These are phyloP conservation scores for Lactarius hengduanensis DNA, from an alignment of 768 basidiomycete species.

Conservation along the genomic window DNA sequence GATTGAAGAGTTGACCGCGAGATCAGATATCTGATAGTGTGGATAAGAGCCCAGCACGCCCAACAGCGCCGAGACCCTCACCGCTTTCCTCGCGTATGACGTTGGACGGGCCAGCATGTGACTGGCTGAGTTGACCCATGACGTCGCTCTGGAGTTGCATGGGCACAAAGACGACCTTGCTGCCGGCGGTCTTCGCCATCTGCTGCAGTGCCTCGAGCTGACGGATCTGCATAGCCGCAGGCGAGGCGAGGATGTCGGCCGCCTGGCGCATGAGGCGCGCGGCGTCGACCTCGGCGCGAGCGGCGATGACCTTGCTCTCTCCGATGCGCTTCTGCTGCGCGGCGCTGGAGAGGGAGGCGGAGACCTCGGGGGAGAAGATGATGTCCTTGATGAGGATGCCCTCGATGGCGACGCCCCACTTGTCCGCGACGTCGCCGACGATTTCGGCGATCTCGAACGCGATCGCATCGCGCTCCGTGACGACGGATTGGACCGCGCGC, in stretches of 20 bases:
- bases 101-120: slow-evolving; percentile 29
- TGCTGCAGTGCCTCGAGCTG: slow-evolving; percentile 94
- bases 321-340: slow-evolving; percentile 97
- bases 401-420: slow-evolving; percentile 97
- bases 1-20: background rate
- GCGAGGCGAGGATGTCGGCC: slow-evolving; percentile 90
- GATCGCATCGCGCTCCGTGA: slow-evolving; percentile 95
- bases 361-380: slow-evolving; percentile 88
- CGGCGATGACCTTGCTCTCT: slow-evolving; percentile 95
- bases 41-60: slow-evolving; percentile 53
- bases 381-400: slow-evolving; percentile 95
- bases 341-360: slow-evolving; percentile 88
- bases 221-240: slow-evolving; percentile 97
- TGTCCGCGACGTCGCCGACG: slow-evolving; percentile 87
- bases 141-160: slow-evolving; percentile 86
- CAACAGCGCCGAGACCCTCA: slow-evolving; percentile 43
- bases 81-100: slow-evolving; percentile 40
- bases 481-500: slow-evolving; percentile 90
- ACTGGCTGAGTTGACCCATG: slow-evolving; percentile 44
- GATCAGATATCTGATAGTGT: slow-evolving; percentile 46
- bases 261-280: slow-evolving; percentile 96
- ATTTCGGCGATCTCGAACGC: slow-evolving; percentile 97
- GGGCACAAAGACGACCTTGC: slow-evolving; percentile 93
- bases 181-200: slow-evolving; percentile 87
- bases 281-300: slow-evolving; percentile 92